phyloP scores from a whole-genome alignment of 2,329 filamentous ascomycete species.

The Mariannaea sp. region DNA sequence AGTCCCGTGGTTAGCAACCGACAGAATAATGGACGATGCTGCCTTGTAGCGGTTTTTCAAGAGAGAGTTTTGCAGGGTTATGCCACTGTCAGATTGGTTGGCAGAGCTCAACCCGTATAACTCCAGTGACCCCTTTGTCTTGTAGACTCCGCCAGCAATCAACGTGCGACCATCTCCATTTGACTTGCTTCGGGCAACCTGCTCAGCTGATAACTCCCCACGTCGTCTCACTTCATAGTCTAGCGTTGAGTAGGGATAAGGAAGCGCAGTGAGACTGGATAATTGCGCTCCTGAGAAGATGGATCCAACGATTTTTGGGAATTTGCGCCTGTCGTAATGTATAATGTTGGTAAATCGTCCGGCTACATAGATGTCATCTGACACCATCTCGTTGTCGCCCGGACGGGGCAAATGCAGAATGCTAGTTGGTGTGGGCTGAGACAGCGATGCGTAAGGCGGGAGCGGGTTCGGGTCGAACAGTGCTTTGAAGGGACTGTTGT shows the following conservation, averaged over 20 bases:
- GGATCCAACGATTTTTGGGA: constrained; percentile 76
- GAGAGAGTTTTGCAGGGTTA: constrained; percentile 49
- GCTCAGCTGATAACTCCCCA: constrained; percentile 59
- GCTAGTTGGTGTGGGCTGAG: constrained; percentile 80
- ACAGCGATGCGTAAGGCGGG: constrained; percentile 70
- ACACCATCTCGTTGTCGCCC: constrained; percentile 57
- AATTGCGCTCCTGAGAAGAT: constrained; percentile 84
- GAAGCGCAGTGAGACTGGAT: constrained; percentile 72
- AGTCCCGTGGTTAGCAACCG: constrained; percentile 79
- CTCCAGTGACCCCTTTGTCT: constrained; percentile 87
- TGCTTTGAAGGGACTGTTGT: constrained; percentile 40
- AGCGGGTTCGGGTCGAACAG: constrained; percentile 59
- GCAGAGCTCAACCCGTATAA: constrained; percentile 68
- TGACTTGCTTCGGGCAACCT: constrained; percentile 59
- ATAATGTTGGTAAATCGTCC: constrained; percentile 88
- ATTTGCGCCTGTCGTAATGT: constrained; percentile 86
- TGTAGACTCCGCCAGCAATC: constrained; percentile 87
- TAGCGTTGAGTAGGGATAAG: constrained; percentile 68
- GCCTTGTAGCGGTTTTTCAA: constrained; percentile 85
- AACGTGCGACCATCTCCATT: constrained; percentile 64
- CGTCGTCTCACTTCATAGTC: constrained; percentile 62
- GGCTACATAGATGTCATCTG: constrained; percentile 83
- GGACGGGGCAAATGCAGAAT: constrained; percentile 76
- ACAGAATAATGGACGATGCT: constrained; percentile 78
- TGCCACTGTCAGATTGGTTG: constrained; percentile 35